A percentile compares a stretch with the other conserved stretches of the same genome.
Conservation (phyloP, 2,329 filamentous ascomycete genomes). For the Apiospora phragmitis region DNA sequence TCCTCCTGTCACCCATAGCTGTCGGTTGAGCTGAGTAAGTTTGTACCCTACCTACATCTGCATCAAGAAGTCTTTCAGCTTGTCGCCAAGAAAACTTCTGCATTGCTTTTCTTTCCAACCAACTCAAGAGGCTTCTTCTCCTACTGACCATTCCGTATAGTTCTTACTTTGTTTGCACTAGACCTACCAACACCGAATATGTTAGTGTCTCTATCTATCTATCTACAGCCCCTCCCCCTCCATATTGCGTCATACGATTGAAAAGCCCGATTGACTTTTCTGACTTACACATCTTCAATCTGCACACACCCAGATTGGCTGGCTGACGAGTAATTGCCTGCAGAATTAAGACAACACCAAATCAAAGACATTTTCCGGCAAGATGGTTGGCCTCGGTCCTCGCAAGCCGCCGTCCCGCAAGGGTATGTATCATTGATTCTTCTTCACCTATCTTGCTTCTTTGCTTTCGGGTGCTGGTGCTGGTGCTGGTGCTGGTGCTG, state of each 20-base stretch:
- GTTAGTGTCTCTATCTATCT: neutral
- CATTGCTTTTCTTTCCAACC: neutral
- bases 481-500: neutral
- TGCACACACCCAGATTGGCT: neutral
- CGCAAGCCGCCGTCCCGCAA: conserved; percentile 57
- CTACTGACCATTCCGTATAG: neutral
- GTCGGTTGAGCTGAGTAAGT: conserved; percentile 3
- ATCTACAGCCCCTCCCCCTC: neutral
- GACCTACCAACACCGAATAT: neutral
- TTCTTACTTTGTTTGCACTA: neutral
- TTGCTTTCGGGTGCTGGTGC: conserved; percentile 4
- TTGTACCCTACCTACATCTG: neutral
- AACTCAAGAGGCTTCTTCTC: neutral
- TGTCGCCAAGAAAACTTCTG: neutral
- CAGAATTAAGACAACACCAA: neutral
- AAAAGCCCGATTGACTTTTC: neutral
- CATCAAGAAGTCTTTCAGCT: neutral
- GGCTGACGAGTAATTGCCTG: neutral
- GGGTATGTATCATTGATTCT: conserved; percentile 55
- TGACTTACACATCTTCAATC: neutral
- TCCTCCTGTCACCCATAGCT: conserved; percentile 1
- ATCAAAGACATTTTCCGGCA: conserved; percentile 20
- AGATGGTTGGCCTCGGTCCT: conserved; percentile 53
- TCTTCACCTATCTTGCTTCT: conserved; percentile 12
- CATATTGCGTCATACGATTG: neutral